Base-by-base conservation (phyloP, 129 eudicot genomes). In the Flaveria sonorensis region DNA sequence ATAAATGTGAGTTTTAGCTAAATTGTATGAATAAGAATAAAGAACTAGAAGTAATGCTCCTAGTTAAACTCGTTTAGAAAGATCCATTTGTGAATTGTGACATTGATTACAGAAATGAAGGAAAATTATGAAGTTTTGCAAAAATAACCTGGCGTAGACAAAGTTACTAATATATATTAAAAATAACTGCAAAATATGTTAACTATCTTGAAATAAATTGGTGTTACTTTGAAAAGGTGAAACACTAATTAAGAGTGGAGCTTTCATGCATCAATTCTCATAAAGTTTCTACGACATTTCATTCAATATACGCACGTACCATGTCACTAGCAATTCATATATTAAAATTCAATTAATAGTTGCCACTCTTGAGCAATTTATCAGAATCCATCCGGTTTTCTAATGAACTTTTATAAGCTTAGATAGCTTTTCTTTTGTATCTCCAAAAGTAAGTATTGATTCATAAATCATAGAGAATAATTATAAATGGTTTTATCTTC, bases 241-340 rank as follows among this genome's bases (percentile, higher is more conserved):
- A 55, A 55, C 19, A 55, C 10, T 55, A 8, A 36, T 20, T 55
- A 55, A 53, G 61, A 55, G 18, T n/a, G 61, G 61, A 55, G 24
- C 24, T 55, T 55, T 55, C 61, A 18, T 55, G 61, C 26, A n/a
- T 55, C 61, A 55, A 55, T n/a, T 55, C 61, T 55, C 61, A 55
- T 55, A 55, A 19, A 6, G 36, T 55, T 55, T 55, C 7, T 55
- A n/a, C 24, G 3, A 55, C 61, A 7, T 55, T 55, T 55, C 26
- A 19, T 55, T 19, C 26, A 55, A 6, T 55, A 55, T 55, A 6
- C 61, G 47, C 18, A 55, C 26, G 61, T 55, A 55, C 61, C 61
- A 55, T 55, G 40, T 9, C 61, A 19, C 61, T 19, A 18, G 61
- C 10, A 55, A 53, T 10, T 43, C 12, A 43, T 43, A 43, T 9